Base-by-base conservation (phyloP, 192 early-diverging fungal genomes). In the Rhizoclosmatium sp. region DNA sequence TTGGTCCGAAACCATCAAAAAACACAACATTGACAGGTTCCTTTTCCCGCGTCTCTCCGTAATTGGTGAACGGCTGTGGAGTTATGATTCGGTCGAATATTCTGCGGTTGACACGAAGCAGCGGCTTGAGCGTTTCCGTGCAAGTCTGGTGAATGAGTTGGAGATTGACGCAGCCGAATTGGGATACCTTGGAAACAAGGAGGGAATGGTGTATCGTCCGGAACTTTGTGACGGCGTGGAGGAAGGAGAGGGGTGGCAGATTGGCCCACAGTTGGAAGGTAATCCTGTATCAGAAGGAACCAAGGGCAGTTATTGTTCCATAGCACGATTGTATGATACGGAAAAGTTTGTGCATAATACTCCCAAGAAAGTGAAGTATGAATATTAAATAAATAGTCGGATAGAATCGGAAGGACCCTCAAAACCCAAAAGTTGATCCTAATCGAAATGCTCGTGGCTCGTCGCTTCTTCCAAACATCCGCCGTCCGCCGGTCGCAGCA, bases 61-160 rank as follows among this genome's bases (percentile, higher is more conserved):
- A 39, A 75, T 80, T 64, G 79, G 70, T 1, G 82, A 83, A 47
- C 47, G 66, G 19, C 72, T 81, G 48, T 83, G 82, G 82, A 46
- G 60, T 41, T 67, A 76, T 46, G 47, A 71, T 12, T 4, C 5
- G 3, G 69, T 47, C 39, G 21, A 16, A 3, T 71, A 47, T 56
- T 39, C 59, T 58, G 65, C 23, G 65, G 31, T 10, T 4, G n/a
- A n/a, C 19, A 76, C 75, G 14, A 45, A 9, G n/a, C 4, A 4
- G 40, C 41, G 75, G 2, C 41, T 76, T 2, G 21, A 47, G 4
- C 42, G 75, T 16, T 76, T 76, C 46, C 75, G 75, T 62, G 44
- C 61, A 4, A 44, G 60, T 54, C 46, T 76, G 7, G 47, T 76
- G 16, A 76, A 76, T 47, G 75, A 76, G 47, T 39, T 40, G 39